Percentiles rank a stretch among this genome's conserved stretches.
phyloP scores from a whole-genome alignment of 2,329 filamentous ascomycete genomes.

The Penicillium nordicum region DNA sequence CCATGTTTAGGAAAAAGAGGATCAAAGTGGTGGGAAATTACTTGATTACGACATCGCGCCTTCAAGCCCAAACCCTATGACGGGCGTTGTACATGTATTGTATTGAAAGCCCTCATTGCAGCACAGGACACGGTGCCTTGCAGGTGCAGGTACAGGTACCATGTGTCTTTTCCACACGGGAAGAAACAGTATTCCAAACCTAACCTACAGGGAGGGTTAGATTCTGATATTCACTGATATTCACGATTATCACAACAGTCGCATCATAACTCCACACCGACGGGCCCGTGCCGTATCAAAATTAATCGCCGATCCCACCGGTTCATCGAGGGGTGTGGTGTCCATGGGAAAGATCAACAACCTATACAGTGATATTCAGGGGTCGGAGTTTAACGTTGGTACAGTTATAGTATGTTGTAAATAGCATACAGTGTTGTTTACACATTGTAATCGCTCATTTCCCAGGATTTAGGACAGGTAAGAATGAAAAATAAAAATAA shows the following conservation, averaged over 20 bases:
- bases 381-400: constrained; percentile 44
- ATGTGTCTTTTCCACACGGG: background rate
- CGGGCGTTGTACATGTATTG: background rate
- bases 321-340: constrained; percentile 11
- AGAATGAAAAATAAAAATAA: background rate
- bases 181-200: background rate
- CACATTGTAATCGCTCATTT: background rate
- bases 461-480: background rate
- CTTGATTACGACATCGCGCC: background rate
- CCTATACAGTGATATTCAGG: constrained; percentile 17
- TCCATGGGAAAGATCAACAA: constrained; percentile 9
- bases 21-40: background rate
- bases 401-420: no score
- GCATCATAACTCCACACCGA: constrained; percentile 9
- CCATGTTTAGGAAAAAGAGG: background rate
- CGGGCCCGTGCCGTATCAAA: constrained; percentile 8
- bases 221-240: background rate
- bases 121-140: background rate
- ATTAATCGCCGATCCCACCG: constrained; percentile 15
- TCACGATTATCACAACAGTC: constrained; percentile 5
- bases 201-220: background rate
- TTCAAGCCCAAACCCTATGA: background rate
- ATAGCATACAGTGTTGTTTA: background rate
- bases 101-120: background rate
- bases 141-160: background rate